A percentile compares a stretch with the other conserved stretches of the same genome.
phyloP scores from a whole-genome alignment of 176 grass and related monocot species.

The Leersia perrieri region DNA sequence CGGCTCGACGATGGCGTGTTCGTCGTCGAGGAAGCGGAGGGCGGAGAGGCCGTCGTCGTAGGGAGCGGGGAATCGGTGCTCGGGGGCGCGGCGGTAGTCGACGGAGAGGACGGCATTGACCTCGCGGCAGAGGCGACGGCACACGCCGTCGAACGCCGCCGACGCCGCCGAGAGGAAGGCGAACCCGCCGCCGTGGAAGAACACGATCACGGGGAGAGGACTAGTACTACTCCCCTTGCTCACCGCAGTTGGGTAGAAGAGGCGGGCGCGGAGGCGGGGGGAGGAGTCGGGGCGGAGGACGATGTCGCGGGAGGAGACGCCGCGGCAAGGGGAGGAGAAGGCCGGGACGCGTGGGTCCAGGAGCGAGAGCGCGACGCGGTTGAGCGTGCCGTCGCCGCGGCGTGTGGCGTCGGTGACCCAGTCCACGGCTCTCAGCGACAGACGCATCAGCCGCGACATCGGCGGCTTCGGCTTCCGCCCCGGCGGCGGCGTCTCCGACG shows the following conservation, averaged over 20 bases:
- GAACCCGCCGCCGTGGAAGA: slow-evolving; percentile 91
- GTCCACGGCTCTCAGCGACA: slow-evolving; percentile 20
- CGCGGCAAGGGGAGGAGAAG: slow-evolving; percentile 37
- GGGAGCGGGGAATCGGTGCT: slow-evolving; percentile 57
- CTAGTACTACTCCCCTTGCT: too few species aligned
- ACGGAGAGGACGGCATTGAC: slow-evolving; percentile 68
- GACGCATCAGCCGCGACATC: slow-evolving; percentile 58
- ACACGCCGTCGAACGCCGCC: slow-evolving; percentile 50
- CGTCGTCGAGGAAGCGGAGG: slow-evolving; percentile 63
- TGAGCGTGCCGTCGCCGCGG: slow-evolving; percentile 67
- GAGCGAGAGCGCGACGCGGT: slow-evolving; percentile 47
- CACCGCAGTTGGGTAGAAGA: slow-evolving; percentile 34
- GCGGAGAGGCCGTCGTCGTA: slow-evolving; percentile 74
- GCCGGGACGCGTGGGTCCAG: slow-evolving; percentile 41
- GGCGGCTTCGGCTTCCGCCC: slow-evolving; percentile 34
- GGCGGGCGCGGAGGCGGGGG: slow-evolving; percentile 44
- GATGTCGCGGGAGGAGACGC: slow-evolving; percentile 54
- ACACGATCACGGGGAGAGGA: slow-evolving; percentile 55
- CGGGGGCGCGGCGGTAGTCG: slow-evolving; percentile 65
- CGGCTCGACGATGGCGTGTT: too few species aligned
- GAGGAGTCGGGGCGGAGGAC: slow-evolving; percentile 28
- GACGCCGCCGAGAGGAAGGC: slow-evolving; percentile 65
- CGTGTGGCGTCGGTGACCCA: slow-evolving; percentile 37
- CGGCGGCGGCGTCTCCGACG: not conserved
- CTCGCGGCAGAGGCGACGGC: slow-evolving; percentile 54